phyloP scores from a whole-genome alignment of 495 filamentous ascomycete genomes.

The Tuber calosporum region DNA sequence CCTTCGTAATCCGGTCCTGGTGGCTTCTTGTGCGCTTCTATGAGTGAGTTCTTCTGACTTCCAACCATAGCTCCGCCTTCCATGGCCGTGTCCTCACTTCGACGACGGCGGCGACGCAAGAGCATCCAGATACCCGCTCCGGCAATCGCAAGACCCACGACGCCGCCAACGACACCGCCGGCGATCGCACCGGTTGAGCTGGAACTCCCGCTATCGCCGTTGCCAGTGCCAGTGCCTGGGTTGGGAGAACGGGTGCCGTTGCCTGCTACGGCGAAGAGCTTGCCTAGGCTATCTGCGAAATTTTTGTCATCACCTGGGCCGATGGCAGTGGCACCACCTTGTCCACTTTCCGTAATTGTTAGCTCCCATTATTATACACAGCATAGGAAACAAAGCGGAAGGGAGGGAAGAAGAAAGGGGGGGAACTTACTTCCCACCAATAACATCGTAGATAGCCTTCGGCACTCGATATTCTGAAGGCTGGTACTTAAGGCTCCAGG shows the following conservation, averaged over 20 bases:
- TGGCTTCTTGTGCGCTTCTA: neutral
- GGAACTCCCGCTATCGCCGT: neutral
- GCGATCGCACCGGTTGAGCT: slow-evolving; percentile 33
- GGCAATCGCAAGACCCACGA: slow-evolving; percentile 22
- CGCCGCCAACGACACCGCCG: slow-evolving; percentile 38
- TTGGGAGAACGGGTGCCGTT: neutral
- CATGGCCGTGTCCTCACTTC: neutral
- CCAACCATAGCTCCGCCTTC: neutral
- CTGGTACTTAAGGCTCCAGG: neutral
- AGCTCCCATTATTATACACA: neutral
- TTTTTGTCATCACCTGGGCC: slow-evolving; percentile 2
- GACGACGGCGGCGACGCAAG: slow-evolving; percentile 17
- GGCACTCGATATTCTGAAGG: slow-evolving; percentile 18
- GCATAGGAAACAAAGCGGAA: neutral
- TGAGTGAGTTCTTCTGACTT: neutral
- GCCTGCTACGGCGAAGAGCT: slow-evolving; percentile 10
- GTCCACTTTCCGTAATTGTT: slow-evolving; percentile 10
- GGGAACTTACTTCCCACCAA: slow-evolving; percentile 25
- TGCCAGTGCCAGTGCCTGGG: neutral
- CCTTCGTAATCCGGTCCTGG: neutral
- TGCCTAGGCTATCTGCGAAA: slow-evolving; percentile 6
- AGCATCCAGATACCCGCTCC: slow-evolving; percentile 14
- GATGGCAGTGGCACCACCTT: slow-evolving; percentile 9
- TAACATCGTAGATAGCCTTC: slow-evolving; percentile 3
- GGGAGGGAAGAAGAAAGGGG: neutral